phyloP scores from a whole-genome alignment of 1,284 basidiomycete genomes.

The Pyrrhoderma noxium region DNA sequence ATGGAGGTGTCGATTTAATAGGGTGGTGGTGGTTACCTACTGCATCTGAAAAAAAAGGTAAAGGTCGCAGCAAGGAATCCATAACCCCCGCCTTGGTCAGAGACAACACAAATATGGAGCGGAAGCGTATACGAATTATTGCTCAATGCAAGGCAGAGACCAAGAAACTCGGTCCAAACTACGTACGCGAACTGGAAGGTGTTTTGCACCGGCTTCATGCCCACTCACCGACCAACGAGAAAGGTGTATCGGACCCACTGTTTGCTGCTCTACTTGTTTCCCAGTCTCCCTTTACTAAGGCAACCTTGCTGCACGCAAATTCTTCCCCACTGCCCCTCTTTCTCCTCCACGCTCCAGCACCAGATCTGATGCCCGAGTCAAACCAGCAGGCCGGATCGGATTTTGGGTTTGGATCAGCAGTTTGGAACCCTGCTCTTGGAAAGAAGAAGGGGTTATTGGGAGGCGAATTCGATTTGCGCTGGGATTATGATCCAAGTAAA shows the following conservation, averaged over 20 bases:
- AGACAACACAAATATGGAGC: conserved; percentile 4
- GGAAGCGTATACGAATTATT: conserved; percentile 60
- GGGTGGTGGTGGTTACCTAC: conserved; percentile 88
- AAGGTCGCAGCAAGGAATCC: background rate
- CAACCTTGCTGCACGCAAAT: conserved; percentile 58
- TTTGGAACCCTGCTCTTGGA: conserved; percentile 61
- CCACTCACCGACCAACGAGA: conserved; percentile 1
- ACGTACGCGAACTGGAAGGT: conserved; percentile 84
- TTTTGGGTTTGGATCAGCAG: conserved; percentile 36
- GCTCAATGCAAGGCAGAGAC: conserved; percentile 89
- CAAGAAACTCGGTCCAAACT: conserved; percentile 68
- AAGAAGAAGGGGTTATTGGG: conserved; percentile 45
- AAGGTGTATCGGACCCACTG: conserved; percentile 24
- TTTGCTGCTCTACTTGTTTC: conserved; percentile 69
- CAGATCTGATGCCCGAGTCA: conserved; percentile 3
- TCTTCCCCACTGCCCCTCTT: conserved; percentile 70
- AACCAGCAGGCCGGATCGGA: background rate
- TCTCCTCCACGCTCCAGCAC: conserved; percentile 65
- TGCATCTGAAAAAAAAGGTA: background rate
- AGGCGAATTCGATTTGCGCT: conserved; percentile 55
- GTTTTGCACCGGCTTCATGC: conserved; percentile 48
- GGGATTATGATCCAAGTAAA: conserved; percentile 43
- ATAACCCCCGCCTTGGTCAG: background rate
- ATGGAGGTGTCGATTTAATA: conserved; percentile 83
- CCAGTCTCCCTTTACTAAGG: conserved; percentile 66